Base-by-base conservation (phyloP, 805 yeast genomes). In the Ogataea populi-albae region DNA sequence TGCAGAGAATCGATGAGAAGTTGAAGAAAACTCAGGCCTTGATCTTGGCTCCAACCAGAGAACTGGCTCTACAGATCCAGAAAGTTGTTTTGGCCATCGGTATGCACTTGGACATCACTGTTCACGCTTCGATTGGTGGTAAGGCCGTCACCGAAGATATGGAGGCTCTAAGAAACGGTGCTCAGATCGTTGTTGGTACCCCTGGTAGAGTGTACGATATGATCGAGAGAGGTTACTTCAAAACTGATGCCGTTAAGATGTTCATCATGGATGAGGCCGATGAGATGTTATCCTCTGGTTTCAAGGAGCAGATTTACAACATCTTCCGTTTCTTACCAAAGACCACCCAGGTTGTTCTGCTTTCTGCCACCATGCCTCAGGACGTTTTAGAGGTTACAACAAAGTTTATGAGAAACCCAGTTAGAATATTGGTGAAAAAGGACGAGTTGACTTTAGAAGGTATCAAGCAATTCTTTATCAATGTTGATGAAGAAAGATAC, bases 211-310 rank as follows among this genome's bases (percentile, higher is more conserved):
- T 91, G 25, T 64, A 75, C 43, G 98, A 93, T 66, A 79, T 93
- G 83, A 79, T 93, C 46, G 85, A 85, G 57, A 77, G 96, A 63
- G 78, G 94, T 48, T 73, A 73, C 50, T 69, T 93, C 52, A 69
- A 71, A 45, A 77, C 93, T 11, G 78, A 88, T 50, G 73, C 80
- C 54, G 71, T 88, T 49, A 87, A 89, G 69, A 82, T 93, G 85
- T 69, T 91, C 48, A 77, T 93, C 46, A 68, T 93, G 54, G 98
- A 93, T 65, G 98, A 93, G 66, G 98, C 98, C 14, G 98, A 93
- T 69, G 97, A 93, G 65, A 68, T 93, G 65, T 71, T 93, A 53
- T 77, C 91, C 32, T 82, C 87, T 47, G 98, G 98, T 45, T 93
- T 93, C 77, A 84, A 86, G 65, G 94, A 86, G 58, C 96, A 89